Percentiles rank a stretch among this genome's conserved stretches.
Evolutionary conservation across 495 filamentous ascomycete species (phyloP).

Genomic region (Podospora anserina): DNA sequence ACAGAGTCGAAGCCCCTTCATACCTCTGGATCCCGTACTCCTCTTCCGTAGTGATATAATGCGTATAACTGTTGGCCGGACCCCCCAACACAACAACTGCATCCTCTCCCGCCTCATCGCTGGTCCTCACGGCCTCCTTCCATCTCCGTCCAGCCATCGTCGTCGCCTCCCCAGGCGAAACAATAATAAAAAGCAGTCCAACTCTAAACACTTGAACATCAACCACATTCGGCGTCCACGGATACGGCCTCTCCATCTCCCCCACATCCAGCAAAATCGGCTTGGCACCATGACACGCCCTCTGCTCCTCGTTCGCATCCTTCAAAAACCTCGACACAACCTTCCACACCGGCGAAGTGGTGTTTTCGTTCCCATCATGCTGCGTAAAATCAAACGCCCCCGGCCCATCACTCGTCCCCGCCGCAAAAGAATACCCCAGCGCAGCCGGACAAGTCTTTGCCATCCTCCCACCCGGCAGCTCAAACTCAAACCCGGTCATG

Average conservation of each 20-base stretch:
- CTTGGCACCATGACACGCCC: constrained; percentile 76
- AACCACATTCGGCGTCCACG: constrained; percentile 90
- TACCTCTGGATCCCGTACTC: constrained; percentile 90
- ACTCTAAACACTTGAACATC: constrained; percentile 87
- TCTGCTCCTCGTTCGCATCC: constrained; percentile 66
- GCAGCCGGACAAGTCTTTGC: constrained; percentile 85
- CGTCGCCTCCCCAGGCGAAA: constrained; percentile 86
- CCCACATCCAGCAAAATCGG: constrained; percentile 89
- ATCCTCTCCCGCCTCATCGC: constrained; percentile 41
- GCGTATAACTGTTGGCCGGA: constrained; percentile 91
- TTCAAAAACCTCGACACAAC: constrained; percentile 72
- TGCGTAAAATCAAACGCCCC: constrained; percentile 95
- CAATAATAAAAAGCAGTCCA: constrained; percentile 82
- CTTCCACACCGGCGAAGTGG: constrained; percentile 80
- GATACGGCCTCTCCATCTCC: constrained; percentile 72
- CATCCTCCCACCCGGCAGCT: constrained; percentile 67
- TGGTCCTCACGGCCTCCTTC: constrained; percentile 68
- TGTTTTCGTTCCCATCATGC: constrained; percentile 66
- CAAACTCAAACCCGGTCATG: constrained; percentile 70
- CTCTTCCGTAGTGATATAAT: constrained; percentile 91
- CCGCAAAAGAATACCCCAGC: constrained; percentile 89
- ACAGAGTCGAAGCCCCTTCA: constrained; percentile 92
- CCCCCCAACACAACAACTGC: constrained; percentile 83
- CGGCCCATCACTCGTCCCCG: constrained; percentile 89
- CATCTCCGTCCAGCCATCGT: constrained; percentile 95